These are phyloP conservation scores for Paecilomyces sp. DNA, from an alignment of 2,329 filamentous ascomycete genomes.

Conservation along the genomic window DNA sequence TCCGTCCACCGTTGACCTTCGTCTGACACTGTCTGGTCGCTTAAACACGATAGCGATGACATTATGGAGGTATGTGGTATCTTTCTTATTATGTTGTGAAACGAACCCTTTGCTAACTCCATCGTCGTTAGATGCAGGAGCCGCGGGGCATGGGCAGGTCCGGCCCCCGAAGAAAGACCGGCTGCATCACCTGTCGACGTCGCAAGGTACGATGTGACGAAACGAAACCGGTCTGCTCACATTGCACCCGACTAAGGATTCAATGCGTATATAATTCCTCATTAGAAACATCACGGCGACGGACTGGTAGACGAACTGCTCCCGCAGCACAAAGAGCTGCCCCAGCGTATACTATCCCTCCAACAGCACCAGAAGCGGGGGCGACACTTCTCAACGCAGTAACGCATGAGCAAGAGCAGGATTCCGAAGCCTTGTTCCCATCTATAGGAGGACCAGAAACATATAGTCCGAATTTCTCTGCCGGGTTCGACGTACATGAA, in stretches of 20 bases:
- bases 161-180: constrained; percentile 26
- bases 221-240: constrained; percentile 24
- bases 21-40: neutral
- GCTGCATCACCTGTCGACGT: constrained; percentile 27
- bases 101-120: neutral
- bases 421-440: constrained; percentile 5
- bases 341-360: constrained; percentile 3
- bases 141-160: constrained; percentile 25
- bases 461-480: constrained; percentile 10
- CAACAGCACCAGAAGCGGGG: neutral
- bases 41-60: neutral
- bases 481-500: constrained; percentile 26
- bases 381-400: constrained; percentile 20
- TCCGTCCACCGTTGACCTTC: neutral
- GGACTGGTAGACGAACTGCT: neutral
- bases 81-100: neutral
- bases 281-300: constrained; percentile 8
- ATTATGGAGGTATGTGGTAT: neutral
- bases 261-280: constrained; percentile 20
- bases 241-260: constrained; percentile 25
- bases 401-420: constrained; percentile 15
- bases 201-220: constrained; percentile 31
- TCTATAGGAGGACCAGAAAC: constrained; percentile 5
- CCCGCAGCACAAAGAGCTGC: neutral
- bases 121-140: neutral